Evolutionary conservation across 306 rosid genomes (phyloP), one percentile per base, ranked within the genome.

Genomic region (Cicer arietinum): DNA sequence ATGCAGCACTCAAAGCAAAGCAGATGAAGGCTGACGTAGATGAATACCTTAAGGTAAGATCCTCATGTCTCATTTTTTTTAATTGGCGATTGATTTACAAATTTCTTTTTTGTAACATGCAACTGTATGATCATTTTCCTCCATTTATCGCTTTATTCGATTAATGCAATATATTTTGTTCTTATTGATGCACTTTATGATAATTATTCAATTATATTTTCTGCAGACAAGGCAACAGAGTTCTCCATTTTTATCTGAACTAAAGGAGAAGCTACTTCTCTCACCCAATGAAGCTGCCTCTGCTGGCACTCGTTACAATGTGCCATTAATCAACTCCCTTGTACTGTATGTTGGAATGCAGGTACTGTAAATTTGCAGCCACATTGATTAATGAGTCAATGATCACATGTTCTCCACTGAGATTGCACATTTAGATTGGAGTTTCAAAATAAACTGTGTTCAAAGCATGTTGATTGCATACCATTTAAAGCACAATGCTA

Each of bases 261-360:
- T 95, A 72, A 95, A 92, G 84, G 98, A 95, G 78, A 95, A 90
- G 77, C 74, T 92, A 79, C 88, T 95, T 30, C 97, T 92, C 78
- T 74, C 88, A 54, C 86, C 92, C 6, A 89, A 79, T 78, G 98
- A 95, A 67, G 91, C 86, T 75, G 84, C 91, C 72, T 75, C 90
- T 37, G 97, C 97, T 11, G 99, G 99, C 62, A 92, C 98, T 45
- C 90, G 86, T 61, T 92, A 89, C 92, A 90, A 95, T 73, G 99
- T 92, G 43, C 96, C 98, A 6, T 79, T 92, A 82, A 90, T 95
- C 74, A 95, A 95, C 87, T 92, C 99, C 44, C 96, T 95, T 22
- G 98, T 95, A 78, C 88, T 92, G 16, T 89, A 92, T 62, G 98
- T 95, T 22, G 99, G 99, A 75, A 95, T 95, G 94, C 99, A 95